Conservation (phyloP, 179 eudicot species). For the Nepenthes alata region DNA sequence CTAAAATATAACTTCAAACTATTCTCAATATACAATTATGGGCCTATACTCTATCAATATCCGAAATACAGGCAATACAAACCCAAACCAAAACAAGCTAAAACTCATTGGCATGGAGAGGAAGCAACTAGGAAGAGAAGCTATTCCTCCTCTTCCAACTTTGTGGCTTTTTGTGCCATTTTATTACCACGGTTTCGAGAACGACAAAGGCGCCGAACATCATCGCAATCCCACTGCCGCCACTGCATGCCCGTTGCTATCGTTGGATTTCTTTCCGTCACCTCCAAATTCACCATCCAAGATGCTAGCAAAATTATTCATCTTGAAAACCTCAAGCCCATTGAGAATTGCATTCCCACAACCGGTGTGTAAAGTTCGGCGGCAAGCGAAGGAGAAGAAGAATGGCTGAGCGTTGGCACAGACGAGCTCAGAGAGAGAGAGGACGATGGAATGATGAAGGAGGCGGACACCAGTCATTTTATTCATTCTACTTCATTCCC, state of each 20-base stretch:
- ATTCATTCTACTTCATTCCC: too few species aligned
- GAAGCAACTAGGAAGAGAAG: neutral
- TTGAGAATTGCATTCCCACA: constrained; percentile 29
- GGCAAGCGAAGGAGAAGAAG: too few species aligned
- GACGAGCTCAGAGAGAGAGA: too few species aligned
- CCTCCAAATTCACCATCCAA: constrained; percentile 36
- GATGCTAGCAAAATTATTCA: constrained; percentile 30
- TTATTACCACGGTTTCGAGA: constrained; percentile 38
- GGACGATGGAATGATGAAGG: too few species aligned
- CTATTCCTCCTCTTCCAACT: constrained; percentile 40
- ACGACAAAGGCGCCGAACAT: constrained; percentile 38
- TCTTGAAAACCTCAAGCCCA: constrained; percentile 35
- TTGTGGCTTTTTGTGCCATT: constrained; percentile 41
- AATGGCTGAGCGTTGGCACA: too few species aligned
- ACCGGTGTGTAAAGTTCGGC: too few species aligned
- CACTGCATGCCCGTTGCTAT: constrained; percentile 14
- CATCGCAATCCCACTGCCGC: constrained; percentile 42
- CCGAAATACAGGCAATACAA: too few species aligned
- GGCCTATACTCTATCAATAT: too few species aligned
- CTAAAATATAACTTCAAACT: too few species aligned
- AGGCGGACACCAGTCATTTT: too few species aligned
- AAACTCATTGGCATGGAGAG: constrained; percentile 20
- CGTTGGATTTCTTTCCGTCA: constrained; percentile 15
- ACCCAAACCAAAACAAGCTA: too few species aligned
- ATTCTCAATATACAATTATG: too few species aligned